Conservation (phyloP, 2,329 filamentous ascomycete species). For the Phaeosphaeriaceae sp. region DNA sequence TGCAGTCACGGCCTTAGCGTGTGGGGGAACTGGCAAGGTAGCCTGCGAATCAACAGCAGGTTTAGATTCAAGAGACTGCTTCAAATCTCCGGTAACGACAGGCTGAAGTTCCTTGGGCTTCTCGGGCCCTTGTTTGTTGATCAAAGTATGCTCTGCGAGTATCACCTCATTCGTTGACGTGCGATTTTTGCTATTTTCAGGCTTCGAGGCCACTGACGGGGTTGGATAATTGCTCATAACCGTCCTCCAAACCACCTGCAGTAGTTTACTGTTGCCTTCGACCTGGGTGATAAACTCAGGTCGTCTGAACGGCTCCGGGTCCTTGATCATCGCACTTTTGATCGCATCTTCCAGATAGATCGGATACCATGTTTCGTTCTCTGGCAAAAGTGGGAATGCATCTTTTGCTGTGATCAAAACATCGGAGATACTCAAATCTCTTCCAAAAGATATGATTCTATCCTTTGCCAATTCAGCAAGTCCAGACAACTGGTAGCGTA, state of each 20-base stretch:
- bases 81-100: too few relatives aligned
- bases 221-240: slow-evolving; percentile 29
- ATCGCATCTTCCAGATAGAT: slow-evolving; percentile 30
- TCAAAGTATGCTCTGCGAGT: too few relatives aligned
- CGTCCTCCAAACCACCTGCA: slow-evolving; percentile 36
- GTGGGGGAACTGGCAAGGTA: too few relatives aligned
- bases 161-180: not conserved
- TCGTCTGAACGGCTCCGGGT: slow-evolving; percentile 30
- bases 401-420: slow-evolving; percentile 28
- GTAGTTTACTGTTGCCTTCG: slow-evolving; percentile 32
- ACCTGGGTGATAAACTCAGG: slow-evolving; percentile 33
- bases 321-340: slow-evolving; percentile 22
- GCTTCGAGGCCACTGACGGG: not conserved
- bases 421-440: slow-evolving; percentile 29
- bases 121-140: too few relatives aligned
- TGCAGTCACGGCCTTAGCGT: not conserved
- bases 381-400: slow-evolving; percentile 28
- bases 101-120: too few relatives aligned
- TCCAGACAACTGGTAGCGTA: slow-evolving; percentile 30
- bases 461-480: slow-evolving; percentile 33
- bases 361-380: slow-evolving; percentile 33
- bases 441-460: slow-evolving; percentile 22
- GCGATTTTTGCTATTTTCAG: too few relatives aligned
- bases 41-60: not conserved
- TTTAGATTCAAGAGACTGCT: too few relatives aligned